Evolutionary conservation across 2,329 filamentous ascomycete species (phyloP).

Genomic region (Chaetomium sp.): DNA sequence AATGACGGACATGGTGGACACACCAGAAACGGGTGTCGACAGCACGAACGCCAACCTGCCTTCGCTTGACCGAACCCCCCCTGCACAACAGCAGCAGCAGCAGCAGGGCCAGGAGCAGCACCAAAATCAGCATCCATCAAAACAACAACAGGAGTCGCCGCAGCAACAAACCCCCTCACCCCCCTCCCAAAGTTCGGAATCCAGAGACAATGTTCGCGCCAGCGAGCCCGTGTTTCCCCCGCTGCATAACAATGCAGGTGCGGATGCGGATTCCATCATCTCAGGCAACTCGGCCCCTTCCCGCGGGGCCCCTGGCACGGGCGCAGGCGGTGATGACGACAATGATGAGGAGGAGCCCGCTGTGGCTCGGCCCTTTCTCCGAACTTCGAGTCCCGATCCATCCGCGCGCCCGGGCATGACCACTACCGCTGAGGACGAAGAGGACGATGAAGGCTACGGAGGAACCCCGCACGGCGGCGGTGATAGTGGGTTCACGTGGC

Average conservation of each 20-base stretch:
- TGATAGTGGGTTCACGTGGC: conserved; percentile 15
- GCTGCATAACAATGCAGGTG: conserved; percentile 36
- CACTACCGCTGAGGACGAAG: conserved; percentile 23
- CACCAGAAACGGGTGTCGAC: too few relatives aligned
- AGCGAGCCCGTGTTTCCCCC: conserved; percentile 32
- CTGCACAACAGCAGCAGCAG: too few relatives aligned
- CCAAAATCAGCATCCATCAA: too few relatives aligned
- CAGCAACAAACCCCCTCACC: background rate
- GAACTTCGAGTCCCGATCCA: conserved; percentile 47
- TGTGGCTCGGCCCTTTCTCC: conserved; percentile 51
- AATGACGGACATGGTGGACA: too few relatives aligned
- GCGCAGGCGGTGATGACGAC: conserved; percentile 31
- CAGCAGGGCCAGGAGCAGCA: too few relatives aligned
- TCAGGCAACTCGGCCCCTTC: conserved; percentile 17
- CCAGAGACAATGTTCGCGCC: background rate
- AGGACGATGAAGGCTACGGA: conserved; percentile 25
- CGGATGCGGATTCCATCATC: conserved; percentile 31
- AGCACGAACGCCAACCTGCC: too few relatives aligned
- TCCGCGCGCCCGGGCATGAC: conserved; percentile 24
- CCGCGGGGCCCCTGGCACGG: conserved; percentile 13
- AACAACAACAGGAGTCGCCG: too few relatives aligned
- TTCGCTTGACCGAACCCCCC: too few relatives aligned
- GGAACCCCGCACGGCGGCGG: conserved; percentile 21
- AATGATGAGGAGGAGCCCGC: conserved; percentile 54
- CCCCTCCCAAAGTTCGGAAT: conserved; percentile 5